These are phyloP conservation scores for Plectosphaerella plurivora DNA, from an alignment of 2,329 filamentous ascomycete species.

Conservation along the genomic window DNA sequence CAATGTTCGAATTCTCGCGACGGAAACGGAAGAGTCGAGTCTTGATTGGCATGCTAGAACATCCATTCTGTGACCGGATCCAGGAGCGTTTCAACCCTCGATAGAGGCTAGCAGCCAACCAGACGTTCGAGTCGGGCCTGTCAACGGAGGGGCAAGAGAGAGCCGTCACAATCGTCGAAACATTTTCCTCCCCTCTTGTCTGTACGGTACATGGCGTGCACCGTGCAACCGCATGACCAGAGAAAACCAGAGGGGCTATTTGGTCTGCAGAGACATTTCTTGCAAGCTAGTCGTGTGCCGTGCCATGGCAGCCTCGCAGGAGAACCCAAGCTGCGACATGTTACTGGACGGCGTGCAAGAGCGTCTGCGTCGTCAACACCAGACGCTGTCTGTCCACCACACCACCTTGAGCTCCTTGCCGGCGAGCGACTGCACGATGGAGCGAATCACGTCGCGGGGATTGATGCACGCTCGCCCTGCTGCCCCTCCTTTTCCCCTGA, in stretches of 20 bases:
- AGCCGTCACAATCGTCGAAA: not conserved
- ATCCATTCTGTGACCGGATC: not conserved
- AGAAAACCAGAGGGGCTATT: conserved; percentile 1
- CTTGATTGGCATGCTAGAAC: not conserved
- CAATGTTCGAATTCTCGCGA: no score
- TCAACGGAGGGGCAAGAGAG: not conserved
- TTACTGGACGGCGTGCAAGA: conserved; percentile 5
- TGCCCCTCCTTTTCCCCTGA: conserved; percentile 4
- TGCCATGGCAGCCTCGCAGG: conserved; percentile 2
- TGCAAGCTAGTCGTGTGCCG: not conserved
- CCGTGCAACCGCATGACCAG: conserved; percentile 8
- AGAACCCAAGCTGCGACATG: conserved; percentile 1
- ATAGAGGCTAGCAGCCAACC: not conserved
- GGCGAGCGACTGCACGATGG: conserved; percentile 5
- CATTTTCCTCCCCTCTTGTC: no score
- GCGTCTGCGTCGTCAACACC: conserved; percentile 2
- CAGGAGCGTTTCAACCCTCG: not conserved
- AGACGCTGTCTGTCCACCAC: conserved; percentile 4
- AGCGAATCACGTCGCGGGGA: conserved; percentile 11
- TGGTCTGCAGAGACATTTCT: not conserved
- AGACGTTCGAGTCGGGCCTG: not conserved
- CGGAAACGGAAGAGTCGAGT: no score
- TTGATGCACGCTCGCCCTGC: conserved; percentile 1
- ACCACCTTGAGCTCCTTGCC: conserved; percentile 7
- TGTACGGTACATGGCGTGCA: conserved; percentile 2